Conservation (phyloP, 2,329 filamentous ascomycete genomes). For the Ustulina deusta region DNA sequence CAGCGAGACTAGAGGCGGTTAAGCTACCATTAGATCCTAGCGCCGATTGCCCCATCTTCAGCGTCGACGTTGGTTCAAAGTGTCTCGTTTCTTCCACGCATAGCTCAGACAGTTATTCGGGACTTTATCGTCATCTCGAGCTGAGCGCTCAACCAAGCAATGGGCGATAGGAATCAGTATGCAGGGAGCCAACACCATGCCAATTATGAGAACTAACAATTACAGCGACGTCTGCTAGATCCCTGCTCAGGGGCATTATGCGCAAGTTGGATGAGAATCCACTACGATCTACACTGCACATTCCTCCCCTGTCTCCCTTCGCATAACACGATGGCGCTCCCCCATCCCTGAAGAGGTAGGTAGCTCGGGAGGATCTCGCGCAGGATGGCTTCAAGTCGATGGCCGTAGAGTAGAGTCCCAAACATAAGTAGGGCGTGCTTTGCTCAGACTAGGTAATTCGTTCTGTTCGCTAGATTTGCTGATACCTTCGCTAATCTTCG, state of each 20-base stretch:
- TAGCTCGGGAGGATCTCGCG: conserved; percentile 7
- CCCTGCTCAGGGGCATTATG: conserved; percentile 12
- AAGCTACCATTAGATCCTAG: neutral
- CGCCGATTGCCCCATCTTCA: neutral
- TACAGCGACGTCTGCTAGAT: neutral
- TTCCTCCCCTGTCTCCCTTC: conserved; percentile 8
- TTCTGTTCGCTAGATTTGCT: neutral
- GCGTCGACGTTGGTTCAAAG: too few relatives aligned
- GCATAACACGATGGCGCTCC: conserved; percentile 2
- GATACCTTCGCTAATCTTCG: conserved; percentile 16
- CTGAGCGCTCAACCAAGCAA: neutral
- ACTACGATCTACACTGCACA: conserved; percentile 3
- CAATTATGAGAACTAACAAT: neutral
- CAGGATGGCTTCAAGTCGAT: conserved; percentile 11
- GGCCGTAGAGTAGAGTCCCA: neutral
- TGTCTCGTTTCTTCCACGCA: neutral
- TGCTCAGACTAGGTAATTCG: conserved; percentile 9
- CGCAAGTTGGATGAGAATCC: conserved; percentile 12
- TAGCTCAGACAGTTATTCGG: neutral
- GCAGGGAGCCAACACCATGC: neutral
- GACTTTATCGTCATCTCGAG: neutral
- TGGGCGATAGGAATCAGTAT: neutral
- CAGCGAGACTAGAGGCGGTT: neutral
- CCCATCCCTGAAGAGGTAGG: conserved; percentile 31
- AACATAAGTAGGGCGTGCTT: conserved; percentile 1